These are phyloP conservation scores for Phytophthora litchii DNA, from an alignment of 352 stramenopile genomes.

Conservation along the genomic window DNA sequence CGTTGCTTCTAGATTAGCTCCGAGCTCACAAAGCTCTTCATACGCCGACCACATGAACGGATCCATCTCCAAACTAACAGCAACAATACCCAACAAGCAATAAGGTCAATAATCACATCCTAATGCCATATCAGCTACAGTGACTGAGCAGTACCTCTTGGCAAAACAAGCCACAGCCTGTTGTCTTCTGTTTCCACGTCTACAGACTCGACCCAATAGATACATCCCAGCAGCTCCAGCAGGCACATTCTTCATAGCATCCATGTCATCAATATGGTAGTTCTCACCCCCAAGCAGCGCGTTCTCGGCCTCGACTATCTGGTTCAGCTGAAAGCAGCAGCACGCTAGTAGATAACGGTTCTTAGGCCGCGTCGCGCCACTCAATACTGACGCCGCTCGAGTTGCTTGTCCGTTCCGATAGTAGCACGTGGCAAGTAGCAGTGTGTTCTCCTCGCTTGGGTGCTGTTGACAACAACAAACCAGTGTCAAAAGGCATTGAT, in stretches of 20 bases:
- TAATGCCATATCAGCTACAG: neutral
- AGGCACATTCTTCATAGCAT: constrained; percentile 45
- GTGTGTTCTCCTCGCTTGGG: constrained; percentile 57
- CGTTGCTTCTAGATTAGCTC: constrained; percentile 67
- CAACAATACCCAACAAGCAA: constrained; percentile 10
- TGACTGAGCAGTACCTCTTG: constrained; percentile 54
- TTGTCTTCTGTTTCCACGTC: constrained; percentile 85
- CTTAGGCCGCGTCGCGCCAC: constrained; percentile 38
- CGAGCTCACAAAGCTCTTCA: constrained; percentile 93
- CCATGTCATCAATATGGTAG: constrained; percentile 25
- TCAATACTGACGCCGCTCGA: constrained; percentile 65
- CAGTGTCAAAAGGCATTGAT: constrained; percentile 25
- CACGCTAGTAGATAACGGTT: constrained; percentile 74
- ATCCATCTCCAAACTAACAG: constrained; percentile 88
- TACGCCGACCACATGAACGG: constrained; percentile 93
- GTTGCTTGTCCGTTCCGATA: constrained; percentile 57
- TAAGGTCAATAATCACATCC: neutral
- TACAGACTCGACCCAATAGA: constrained; percentile 92
- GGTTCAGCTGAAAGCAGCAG: constrained; percentile 78
- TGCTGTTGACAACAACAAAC: constrained; percentile 45
- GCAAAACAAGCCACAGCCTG: constrained; percentile 92
- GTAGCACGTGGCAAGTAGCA: constrained; percentile 71
- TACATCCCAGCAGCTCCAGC: constrained; percentile 92
- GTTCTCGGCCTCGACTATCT: constrained; percentile 90
- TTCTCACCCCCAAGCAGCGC: constrained; percentile 74